Base-by-base conservation (phyloP, 768 basidiomycete genomes). In the Amanita fuliginea region DNA sequence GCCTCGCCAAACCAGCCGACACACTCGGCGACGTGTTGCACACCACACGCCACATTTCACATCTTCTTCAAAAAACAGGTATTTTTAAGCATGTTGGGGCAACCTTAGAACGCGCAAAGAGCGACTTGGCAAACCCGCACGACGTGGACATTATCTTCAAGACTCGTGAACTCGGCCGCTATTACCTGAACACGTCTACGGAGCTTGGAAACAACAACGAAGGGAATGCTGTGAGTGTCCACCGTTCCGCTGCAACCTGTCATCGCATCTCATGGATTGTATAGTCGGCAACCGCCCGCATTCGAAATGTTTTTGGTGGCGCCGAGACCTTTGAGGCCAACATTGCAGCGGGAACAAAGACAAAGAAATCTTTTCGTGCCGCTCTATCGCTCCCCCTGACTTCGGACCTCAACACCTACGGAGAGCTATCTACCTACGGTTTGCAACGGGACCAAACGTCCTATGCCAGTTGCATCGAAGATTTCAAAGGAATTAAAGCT, bases 201-300 rank as follows among this genome's bases (percentile, higher is more conserved):
- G 93, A 97, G 59, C 70, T 97, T 5, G 95, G 96, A 3, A 92
- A 95, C 52, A 85, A 83, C 44, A 85, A 83, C 44, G 96, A 97
- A 63, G 95, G 89, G 9, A 92, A 70, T 49, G 92, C 91, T n/a
- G 93, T 92, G 60, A 60, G 89, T 76, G 18, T 11, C 6, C 13
- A 14, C 32, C 21, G 5, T 42, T 42, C 21, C 5, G 47, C 46
- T 6, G 33, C 35, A 48, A 46, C 7, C 40, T 39, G 26, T n/a
- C 48, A 21, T 32, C 18, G 13, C 36, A 37, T 52, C 22, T 44
- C 43, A 42, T 42, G 39, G 34, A 42, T 32, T 45, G 6, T n/a
- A 4, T 52, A 70, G 92, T 86, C 83, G 48, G 77, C 84, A 35
- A 88, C 84, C 4, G 91, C 78, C 6, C 80, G 86, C 45, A 65